A percentile compares a stretch with the other conserved stretches of the same genome.
Conservation (phyloP, 2,329 filamentous ascomycete genomes). For the Neonectria magnoliae region DNA sequence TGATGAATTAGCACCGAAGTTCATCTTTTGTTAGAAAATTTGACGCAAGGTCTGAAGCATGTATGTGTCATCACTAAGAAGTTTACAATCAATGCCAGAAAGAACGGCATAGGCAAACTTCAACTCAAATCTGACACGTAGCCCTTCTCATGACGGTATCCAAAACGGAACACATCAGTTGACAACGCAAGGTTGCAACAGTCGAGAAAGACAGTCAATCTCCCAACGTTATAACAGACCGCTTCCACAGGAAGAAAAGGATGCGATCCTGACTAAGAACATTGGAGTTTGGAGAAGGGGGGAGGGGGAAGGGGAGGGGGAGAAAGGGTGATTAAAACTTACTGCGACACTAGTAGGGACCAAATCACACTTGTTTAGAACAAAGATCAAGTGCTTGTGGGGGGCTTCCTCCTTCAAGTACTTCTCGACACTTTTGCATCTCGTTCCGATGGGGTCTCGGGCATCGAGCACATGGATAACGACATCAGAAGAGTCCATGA, state of each 20-base stretch:
- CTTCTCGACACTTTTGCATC: constrained; percentile 82
- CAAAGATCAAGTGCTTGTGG: constrained; percentile 83
- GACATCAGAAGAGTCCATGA: constrained; percentile 95
- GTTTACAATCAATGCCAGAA: constrained; percentile 72
- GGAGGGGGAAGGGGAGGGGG: constrained; percentile 35
- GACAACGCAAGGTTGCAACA: constrained; percentile 51
- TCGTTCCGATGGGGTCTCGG: constrained; percentile 87
- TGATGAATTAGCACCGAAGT: constrained; percentile 37
- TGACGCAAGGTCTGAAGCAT: constrained; percentile 43
- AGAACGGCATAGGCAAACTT: constrained; percentile 75
- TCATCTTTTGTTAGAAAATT: constrained; percentile 27
- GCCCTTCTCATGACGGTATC: constrained; percentile 78
- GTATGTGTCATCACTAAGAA: constrained; percentile 99
- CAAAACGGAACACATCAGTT: constrained; percentile 91
- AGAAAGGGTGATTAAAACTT: constrained; percentile 63
- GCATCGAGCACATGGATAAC: constrained; percentile 95
- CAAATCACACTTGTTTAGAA: constrained; percentile 71
- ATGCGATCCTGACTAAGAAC: constrained; percentile 86
- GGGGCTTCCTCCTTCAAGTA: constrained; percentile 93
- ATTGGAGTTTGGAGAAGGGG: constrained; percentile 64
- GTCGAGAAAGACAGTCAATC: constrained; percentile 71
- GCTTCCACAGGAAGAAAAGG: constrained; percentile 78
- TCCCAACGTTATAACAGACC: constrained; percentile 99
- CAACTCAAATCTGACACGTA: constrained; percentile 95
- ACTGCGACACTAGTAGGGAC: constrained; percentile 93